Evolutionary conservation across 1,139 yeast species (phyloP).

Genomic region (Zygotorulaspora mrakii): DNA sequence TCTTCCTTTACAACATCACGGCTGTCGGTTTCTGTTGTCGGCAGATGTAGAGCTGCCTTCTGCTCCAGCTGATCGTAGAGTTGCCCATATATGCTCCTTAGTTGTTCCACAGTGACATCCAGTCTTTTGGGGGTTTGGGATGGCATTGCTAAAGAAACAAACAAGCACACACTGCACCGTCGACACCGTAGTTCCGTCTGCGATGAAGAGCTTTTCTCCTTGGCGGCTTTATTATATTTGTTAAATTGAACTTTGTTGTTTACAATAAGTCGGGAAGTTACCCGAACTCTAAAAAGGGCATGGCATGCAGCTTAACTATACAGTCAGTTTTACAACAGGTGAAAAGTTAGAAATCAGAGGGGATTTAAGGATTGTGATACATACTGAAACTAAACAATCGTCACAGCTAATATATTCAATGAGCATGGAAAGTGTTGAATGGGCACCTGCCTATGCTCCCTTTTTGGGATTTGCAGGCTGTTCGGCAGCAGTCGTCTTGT

Average conservation of each 20-base stretch:
- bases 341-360: background rate
- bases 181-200: no score
- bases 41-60: constrained; percentile 22
- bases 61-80: constrained; percentile 27
- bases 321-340: constrained; percentile 4
- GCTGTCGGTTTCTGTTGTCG: constrained; percentile 9
- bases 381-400: background rate
- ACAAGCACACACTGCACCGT: no score
- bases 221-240: background rate
- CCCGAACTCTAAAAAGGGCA: constrained; percentile 4
- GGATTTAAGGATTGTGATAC: background rate
- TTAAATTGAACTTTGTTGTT: no score
- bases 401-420: background rate
- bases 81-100: constrained; percentile 31
- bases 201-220: no score
- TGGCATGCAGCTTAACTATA: background rate
- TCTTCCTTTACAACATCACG: constrained; percentile 9
- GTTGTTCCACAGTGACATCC: constrained; percentile 29
- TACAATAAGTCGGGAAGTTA: background rate
- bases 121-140: constrained; percentile 20
- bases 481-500: constrained; percentile 83
- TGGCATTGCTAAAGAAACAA: no score
- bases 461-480: constrained; percentile 94
- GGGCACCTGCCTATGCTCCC: constrained; percentile 85
- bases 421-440: constrained; percentile 41